These are phyloP conservation scores for Rhododendron griersonianum DNA, from an alignment of 148 eudicot species.

Conservation along the genomic window DNA sequence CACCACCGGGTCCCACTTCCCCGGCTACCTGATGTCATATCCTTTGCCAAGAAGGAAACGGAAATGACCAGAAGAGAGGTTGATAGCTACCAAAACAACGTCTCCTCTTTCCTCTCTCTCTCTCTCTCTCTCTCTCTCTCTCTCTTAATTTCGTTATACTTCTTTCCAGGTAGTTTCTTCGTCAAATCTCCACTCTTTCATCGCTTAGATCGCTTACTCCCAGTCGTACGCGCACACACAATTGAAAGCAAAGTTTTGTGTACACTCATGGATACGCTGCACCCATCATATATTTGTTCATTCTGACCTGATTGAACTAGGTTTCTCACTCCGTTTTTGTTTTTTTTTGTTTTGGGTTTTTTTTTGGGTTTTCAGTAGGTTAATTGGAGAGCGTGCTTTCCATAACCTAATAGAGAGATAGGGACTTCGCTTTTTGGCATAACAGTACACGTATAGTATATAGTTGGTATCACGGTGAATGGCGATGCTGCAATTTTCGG, in stretches of 20 bases:
- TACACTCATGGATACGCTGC: background rate
- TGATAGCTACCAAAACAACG: background rate
- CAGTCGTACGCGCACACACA: background rate
- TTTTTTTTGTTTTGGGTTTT: background rate
- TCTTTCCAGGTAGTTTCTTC: background rate
- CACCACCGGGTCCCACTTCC: background rate
- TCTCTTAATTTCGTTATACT: background rate
- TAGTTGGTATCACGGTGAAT: background rate
- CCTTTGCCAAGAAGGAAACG: conserved; percentile 5
- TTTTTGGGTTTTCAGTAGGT: background rate
- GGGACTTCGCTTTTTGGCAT: background rate
- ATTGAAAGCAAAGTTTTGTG: background rate
- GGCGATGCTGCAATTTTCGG: conserved; percentile 7
- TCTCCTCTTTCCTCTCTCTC: background rate
- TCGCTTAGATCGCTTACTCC: background rate
- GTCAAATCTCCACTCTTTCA: background rate
- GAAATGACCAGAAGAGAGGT: conserved; percentile 2
- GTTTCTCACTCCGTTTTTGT: background rate
- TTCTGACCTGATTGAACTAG: background rate
- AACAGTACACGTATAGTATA: background rate
- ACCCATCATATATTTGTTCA: background rate
- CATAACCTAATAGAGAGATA: background rate
- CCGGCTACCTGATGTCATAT: background rate
- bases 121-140: background rate
- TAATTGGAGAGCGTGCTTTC: background rate